Evolutionary conservation across 2,329 filamentous ascomycete genomes (phyloP), one percentile per base, ranked within the genome.

Genomic region (Fonsecaea erecta): DNA sequence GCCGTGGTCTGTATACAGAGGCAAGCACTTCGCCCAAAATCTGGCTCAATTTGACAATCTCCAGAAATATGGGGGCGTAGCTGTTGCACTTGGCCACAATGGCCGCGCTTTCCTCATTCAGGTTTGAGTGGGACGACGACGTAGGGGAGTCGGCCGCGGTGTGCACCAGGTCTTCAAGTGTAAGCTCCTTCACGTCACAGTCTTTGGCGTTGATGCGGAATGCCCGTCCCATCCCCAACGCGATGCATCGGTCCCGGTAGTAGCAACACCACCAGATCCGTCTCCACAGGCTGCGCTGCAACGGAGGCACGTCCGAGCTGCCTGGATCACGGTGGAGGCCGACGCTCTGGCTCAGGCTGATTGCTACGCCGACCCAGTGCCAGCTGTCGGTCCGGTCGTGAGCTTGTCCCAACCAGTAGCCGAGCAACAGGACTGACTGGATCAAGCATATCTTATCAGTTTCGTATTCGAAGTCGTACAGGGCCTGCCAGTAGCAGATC

Each of bases 291-390:
- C 60, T 51, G 69, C 70, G 61, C 73, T 73, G 21, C 64, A 69
- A 18, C 63, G 63, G 2, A 63, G 68, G 28, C 75, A 71, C 12
- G 5, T 57, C 46, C n/a, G 56, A 63, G 16, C 40, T 51, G n/a
- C 54, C 58, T 0, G 73, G 72, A 35, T 66, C 69, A 54, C 76
- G 76, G 66, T 82, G 79, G 0, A 82, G 72, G 0, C 81, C 80
- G 1, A 81, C 73, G 4, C 77, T 79, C 34, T 82, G 80, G 14
- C 76, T 77, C 3, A 82, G 73, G 30, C 73, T 76, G 59, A 82
- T 77, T 11, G 80, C 79, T n/a, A 79, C 74, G 18, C 80, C 78
- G 1, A 76, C 77, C 79, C 80, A 82, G 60, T 81, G 79, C 80
- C 80, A 83, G 46, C 61, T 63, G 46, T 58, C 61, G 32, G 40